Conservation (phyloP, 2,329 filamentous ascomycete species). For the Penicillium griseofulvum region DNA sequence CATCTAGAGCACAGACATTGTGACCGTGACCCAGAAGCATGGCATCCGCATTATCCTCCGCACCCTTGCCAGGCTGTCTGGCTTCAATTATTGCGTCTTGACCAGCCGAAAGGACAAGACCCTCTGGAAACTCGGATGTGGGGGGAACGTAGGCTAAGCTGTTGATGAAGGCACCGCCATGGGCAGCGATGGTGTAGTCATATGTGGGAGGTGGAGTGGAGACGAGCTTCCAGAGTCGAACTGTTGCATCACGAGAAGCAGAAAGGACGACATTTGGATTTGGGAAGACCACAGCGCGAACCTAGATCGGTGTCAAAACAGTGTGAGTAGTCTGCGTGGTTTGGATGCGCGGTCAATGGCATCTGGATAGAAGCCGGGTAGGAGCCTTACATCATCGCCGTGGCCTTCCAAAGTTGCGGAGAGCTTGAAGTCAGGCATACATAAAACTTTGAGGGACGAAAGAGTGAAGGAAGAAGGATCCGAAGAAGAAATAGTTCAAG, state of each 20-base stretch:
- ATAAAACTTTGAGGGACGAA: slow-evolving; percentile 22
- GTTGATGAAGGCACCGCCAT: slow-evolving; percentile 85
- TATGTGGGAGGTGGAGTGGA: slow-evolving; percentile 66
- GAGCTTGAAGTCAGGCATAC: slow-evolving; percentile 84
- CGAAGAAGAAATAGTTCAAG: background rate
- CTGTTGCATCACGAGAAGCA: slow-evolving; percentile 86
- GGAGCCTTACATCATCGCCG: slow-evolving; percentile 76
- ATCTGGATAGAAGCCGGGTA: slow-evolving; percentile 12
- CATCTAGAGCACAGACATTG: slow-evolving; percentile 85
- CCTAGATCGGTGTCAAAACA: slow-evolving; percentile 65
- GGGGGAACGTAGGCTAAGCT: slow-evolving; percentile 73
- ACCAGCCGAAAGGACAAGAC: slow-evolving; percentile 81
- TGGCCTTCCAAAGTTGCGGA: slow-evolving; percentile 87
- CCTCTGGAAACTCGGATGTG: slow-evolving; percentile 66
- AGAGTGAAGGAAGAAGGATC: background rate
- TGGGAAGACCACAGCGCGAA: slow-evolving; percentile 81
- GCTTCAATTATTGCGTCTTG: slow-evolving; percentile 93
- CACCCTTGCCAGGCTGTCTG: slow-evolving; percentile 64
- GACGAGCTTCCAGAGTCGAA: slow-evolving; percentile 76
- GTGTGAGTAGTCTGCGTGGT: slow-evolving; percentile 46
- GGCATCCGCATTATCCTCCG: slow-evolving; percentile 76
- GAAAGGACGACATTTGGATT: slow-evolving; percentile 71
- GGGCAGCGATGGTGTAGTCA: slow-evolving; percentile 73
- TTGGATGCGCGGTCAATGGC: slow-evolving; percentile 19
- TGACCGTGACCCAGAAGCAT: slow-evolving; percentile 80